These are phyloP conservation scores for Suillus alpinus DNA, from an alignment of 768 basidiomycete species.

Conservation along the genomic window DNA sequence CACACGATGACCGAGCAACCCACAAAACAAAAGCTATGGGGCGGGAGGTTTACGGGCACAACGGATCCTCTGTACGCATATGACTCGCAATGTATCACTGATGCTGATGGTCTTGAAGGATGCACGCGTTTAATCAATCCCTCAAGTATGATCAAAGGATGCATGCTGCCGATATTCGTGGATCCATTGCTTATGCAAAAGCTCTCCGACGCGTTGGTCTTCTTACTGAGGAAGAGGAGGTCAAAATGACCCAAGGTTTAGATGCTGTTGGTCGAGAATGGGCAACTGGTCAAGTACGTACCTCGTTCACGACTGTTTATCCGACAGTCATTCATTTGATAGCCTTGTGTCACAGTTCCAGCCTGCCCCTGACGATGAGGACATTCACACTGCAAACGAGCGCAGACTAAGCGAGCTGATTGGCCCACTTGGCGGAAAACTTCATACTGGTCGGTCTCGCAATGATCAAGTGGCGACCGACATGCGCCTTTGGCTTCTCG, in stretches of 20 bases:
- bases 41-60: constrained; percentile 83
- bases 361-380: constrained; percentile 86
- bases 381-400: constrained; percentile 99
- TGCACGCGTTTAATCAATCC: constrained; percentile 98
- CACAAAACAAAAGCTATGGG: constrained; percentile 79
- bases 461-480: constrained; percentile 99
- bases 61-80: constrained; percentile 56
- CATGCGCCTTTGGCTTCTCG: constrained; percentile 93
- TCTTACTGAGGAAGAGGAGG: constrained; percentile 72
- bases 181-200: constrained; percentile 95
- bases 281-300: constrained; percentile 69
- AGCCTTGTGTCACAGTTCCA: constrained; percentile 52
- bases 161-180: constrained; percentile 87
- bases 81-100: constrained; percentile 3
- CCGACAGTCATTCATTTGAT: background rate
- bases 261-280: constrained; percentile 79
- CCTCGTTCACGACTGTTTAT: constrained; percentile 1
- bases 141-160: constrained; percentile 93
- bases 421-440: constrained; percentile 88
- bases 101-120: constrained; percentile 46
- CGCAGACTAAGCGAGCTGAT: constrained; percentile 91
- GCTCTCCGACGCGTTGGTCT: constrained; percentile 80
- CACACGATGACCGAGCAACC: constrained; percentile 37
- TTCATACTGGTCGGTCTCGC: constrained; percentile 95
- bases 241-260: constrained; percentile 71